Evolutionary conservation across 495 filamentous ascomycete genomes (phyloP).

Genomic region (Chaetomium cochliodes): DNA sequence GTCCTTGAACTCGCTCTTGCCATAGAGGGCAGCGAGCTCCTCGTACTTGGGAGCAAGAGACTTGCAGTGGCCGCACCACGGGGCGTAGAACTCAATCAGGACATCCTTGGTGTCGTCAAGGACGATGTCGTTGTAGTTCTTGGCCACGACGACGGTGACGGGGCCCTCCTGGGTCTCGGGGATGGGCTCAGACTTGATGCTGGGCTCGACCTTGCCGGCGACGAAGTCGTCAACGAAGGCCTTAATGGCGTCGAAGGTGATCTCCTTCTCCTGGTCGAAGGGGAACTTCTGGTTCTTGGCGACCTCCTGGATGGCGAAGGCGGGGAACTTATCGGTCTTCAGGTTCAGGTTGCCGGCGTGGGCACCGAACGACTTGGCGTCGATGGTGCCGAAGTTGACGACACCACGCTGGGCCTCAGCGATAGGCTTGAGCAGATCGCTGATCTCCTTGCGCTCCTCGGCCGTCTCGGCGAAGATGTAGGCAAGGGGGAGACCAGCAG

Average conservation of each 20-base stretch:
- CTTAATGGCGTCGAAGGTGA: conserved; percentile 71
- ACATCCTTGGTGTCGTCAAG: conserved; percentile 95
- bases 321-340: conserved; percentile 88
- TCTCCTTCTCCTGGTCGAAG: conserved; percentile 78
- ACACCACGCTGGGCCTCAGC: conserved; percentile 74
- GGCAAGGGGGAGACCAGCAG: conserved; percentile 86
- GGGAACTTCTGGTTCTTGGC: conserved; percentile 97
- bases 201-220: conserved; percentile 84
- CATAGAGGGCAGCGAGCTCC: conserved; percentile 81
- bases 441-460: conserved; percentile 81
- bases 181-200: conserved; percentile 97
- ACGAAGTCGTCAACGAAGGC: conserved; percentile 86
- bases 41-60: conserved; percentile 87
- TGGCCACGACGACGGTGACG: conserved; percentile 85
- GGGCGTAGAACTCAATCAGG: conserved; percentile 96
- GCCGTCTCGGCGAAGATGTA: conserved; percentile 96
- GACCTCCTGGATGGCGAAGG: conserved; percentile 96
- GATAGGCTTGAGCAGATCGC: conserved; percentile 61
- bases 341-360: conserved; percentile 98
- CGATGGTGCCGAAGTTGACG: conserved; percentile 97
- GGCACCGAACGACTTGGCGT: conserved; percentile 90
- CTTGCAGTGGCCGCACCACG: conserved; percentile 99
- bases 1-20: conserved; percentile 65
- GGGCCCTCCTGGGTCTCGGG: conserved; percentile 92
- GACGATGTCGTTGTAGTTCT: conserved; percentile 91